phyloP scores from a whole-genome alignment of 495 filamentous ascomycete species.

The Pyrenopolyporus hunteri region DNA sequence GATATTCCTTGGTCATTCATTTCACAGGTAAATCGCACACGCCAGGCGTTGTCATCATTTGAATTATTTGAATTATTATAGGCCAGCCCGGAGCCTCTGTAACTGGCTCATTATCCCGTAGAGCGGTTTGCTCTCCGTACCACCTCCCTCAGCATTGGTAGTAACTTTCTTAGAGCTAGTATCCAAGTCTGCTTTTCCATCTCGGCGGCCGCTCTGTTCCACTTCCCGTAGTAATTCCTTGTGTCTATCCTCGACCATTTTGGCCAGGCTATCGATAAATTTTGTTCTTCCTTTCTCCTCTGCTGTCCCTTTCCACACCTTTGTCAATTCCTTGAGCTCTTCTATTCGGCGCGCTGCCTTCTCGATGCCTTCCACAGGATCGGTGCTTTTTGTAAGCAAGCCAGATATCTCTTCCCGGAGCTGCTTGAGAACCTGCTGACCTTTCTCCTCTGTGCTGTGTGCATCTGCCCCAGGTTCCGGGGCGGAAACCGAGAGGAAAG shows the following conservation, averaged over 20 bases:
- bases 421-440: conserved; percentile 71
- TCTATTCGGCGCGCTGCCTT: conserved; percentile 74
- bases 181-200: conserved; percentile 39
- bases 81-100: conserved; percentile 77
- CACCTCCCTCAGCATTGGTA: conserved; percentile 33
- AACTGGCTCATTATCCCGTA: conserved; percentile 82
- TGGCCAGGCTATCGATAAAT: conserved; percentile 79
- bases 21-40: not conserved
- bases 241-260: conserved; percentile 63
- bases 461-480: conserved; percentile 69
- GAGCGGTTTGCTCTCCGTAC: conserved; percentile 47
- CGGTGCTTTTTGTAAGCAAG: conserved; percentile 61
- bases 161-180: conserved; percentile 35
- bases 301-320: conserved; percentile 90
- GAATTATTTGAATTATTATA: conserved; percentile 53
- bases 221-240: conserved; percentile 61
- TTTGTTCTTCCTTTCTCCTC: conserved; percentile 85
- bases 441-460: conserved; percentile 76
- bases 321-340: conserved; percentile 70
- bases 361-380: conserved; percentile 64
- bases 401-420: conserved; percentile 73
- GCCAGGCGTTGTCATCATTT: not conserved
- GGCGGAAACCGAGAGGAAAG: conserved; percentile 80
- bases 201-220: conserved; percentile 47
- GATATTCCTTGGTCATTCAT: not conserved